Evolutionary conservation across 1,284 basidiomycete species (phyloP).

Genomic region (Papiliotrema terrestris): DNA sequence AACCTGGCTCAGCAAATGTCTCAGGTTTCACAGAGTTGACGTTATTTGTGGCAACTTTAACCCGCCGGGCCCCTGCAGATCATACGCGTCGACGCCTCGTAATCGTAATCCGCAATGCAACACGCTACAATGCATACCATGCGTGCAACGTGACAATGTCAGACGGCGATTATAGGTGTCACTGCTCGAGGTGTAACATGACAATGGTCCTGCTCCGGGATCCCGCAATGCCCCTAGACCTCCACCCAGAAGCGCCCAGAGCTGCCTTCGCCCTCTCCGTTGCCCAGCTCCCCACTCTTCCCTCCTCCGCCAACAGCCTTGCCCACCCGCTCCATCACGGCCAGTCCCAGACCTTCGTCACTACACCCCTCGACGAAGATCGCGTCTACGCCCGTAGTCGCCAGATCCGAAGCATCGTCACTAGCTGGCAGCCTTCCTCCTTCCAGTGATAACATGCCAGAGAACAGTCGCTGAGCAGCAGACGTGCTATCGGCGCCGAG

Average conservation of each 20-base stretch:
- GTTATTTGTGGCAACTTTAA: too few species aligned
- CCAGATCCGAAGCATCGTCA: background rate
- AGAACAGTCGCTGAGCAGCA: constrained; percentile 80
- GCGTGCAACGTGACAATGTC: too few species aligned
- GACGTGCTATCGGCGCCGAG: constrained; percentile 69
- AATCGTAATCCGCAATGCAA: too few species aligned
- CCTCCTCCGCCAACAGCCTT: constrained; percentile 74
- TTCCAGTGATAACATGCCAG: constrained; percentile 81
- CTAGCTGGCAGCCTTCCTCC: background rate
- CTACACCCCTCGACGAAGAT: constrained; percentile 85
- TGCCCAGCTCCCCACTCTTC: constrained; percentile 22
- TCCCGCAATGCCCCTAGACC: constrained; percentile 1
- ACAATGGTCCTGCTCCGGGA: too few species aligned
- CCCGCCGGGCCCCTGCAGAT: too few species aligned
- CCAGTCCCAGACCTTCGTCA: constrained; percentile 81
- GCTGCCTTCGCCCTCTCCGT: constrained; percentile 10
- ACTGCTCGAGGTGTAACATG: too few species aligned
- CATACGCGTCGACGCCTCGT: too few species aligned
- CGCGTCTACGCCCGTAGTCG: constrained; percentile 63
- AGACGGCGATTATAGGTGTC: too few species aligned
- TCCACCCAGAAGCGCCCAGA: constrained; percentile 29
- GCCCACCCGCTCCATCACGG: constrained; percentile 95
- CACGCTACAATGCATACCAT: too few species aligned
- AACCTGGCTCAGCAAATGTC: too few species aligned
- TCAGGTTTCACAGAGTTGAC: too few species aligned